These are phyloP conservation scores for Malus hybrid DNA, from an alignment of 331 rosid genomes.

Conservation along the genomic window DNA sequence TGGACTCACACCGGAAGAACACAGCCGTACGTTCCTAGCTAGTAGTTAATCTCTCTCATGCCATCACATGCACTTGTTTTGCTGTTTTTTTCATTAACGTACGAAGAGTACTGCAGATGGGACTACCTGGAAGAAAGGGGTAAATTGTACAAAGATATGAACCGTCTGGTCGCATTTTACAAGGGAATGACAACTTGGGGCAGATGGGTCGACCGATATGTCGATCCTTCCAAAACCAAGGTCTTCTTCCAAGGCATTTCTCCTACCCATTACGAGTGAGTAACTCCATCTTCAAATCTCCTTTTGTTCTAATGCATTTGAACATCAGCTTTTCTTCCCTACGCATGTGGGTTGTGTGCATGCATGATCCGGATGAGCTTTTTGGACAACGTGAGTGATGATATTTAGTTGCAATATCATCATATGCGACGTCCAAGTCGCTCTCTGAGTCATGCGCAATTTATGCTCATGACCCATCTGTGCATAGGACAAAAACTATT, in stretches of 20 bases:
- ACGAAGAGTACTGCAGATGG: constrained; percentile 38
- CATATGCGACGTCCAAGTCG: too few relatives aligned
- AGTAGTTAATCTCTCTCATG: neutral
- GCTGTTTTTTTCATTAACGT: neutral
- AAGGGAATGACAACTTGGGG: constrained; percentile 91
- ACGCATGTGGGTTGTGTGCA: too few relatives aligned
- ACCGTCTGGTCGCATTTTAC: constrained; percentile 64
- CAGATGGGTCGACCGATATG: constrained; percentile 72
- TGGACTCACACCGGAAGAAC: constrained; percentile 84
- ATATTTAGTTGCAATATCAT: too few relatives aligned
- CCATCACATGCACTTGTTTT: neutral
- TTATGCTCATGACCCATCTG: too few relatives aligned
- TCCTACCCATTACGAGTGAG: constrained; percentile 88
- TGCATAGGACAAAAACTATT: too few relatives aligned
- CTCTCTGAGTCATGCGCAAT: too few relatives aligned
- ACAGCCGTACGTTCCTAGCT: constrained; percentile 63
- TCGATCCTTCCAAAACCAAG: constrained; percentile 69
- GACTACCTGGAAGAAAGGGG: constrained; percentile 65
- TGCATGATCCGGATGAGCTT: too few relatives aligned
- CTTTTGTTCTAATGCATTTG: neutral
- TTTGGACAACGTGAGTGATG: too few relatives aligned
- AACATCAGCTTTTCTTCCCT: too few relatives aligned
- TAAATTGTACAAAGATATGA: constrained; percentile 73
- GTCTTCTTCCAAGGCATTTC: constrained; percentile 93
- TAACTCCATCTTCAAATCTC: neutral